Conservation (phyloP, 2,329 filamentous ascomycete species). For the Epichloe sibirici region DNA sequence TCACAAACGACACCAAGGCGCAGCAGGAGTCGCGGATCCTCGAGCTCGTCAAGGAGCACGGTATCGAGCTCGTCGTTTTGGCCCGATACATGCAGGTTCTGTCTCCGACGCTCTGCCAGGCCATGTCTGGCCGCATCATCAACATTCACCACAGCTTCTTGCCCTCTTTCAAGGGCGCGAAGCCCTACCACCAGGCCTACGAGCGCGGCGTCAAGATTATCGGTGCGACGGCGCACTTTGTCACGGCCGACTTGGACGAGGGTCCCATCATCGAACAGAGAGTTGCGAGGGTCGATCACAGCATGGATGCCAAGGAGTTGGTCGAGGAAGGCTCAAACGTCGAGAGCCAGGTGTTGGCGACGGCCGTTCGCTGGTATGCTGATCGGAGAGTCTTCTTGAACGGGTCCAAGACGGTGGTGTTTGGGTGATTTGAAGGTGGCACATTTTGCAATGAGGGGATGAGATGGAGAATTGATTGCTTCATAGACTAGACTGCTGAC, state of each 20-base stretch:
- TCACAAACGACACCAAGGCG: conserved; percentile 65
- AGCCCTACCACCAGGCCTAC: conserved; percentile 80
- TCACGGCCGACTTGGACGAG: conserved; percentile 75
- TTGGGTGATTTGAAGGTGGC: conserved; percentile 20
- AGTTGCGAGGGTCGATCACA: conserved; percentile 64
- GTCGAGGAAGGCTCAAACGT: conserved; percentile 74
- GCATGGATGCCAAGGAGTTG: conserved; percentile 61
- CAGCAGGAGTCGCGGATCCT: conserved; percentile 62
- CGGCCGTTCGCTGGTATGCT: conserved; percentile 74
- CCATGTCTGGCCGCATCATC: conserved; percentile 79
- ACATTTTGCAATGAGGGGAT: too few relatives aligned
- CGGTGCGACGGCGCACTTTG: conserved; percentile 75
- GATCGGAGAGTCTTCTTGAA: conserved; percentile 70
- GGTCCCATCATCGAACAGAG: conserved; percentile 83
- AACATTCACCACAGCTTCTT: conserved; percentile 86
- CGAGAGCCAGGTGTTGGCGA: conserved; percentile 70
- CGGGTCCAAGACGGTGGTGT: conserved; percentile 69
- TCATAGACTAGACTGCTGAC: too few relatives aligned
- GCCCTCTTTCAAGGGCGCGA: conserved; percentile 78
- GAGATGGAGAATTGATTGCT: too few relatives aligned
- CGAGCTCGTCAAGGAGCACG: conserved; percentile 54
- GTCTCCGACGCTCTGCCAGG: conserved; percentile 58
- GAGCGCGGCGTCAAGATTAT: conserved; percentile 83
- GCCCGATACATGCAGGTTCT: conserved; percentile 85
- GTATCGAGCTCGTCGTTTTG: conserved; percentile 67